Percentiles rank a stretch among this genome's conserved stretches.
These are phyloP conservation scores for Mikania micrantha DNA, from an alignment of 129 eudicot species.

Conservation along the genomic window DNA sequence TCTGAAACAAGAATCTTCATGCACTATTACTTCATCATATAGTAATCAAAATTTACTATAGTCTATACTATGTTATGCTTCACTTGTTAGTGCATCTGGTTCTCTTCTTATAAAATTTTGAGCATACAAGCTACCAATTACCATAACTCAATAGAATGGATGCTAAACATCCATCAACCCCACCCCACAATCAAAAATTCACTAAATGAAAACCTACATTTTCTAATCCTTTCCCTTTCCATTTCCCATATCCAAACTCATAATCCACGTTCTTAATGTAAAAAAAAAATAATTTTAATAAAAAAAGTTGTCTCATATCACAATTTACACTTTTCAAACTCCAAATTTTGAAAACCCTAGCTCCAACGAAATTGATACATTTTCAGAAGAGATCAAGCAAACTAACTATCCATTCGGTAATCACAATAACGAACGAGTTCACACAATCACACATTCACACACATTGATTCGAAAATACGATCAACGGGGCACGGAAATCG, in stretches of 20 bases:
- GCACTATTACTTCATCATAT: no score
- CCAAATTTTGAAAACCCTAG: constrained; percentile 2
- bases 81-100: no score
- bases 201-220: no score
- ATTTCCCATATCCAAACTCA: neutral
- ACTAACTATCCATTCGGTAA: neutral
- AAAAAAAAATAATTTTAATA: neutral
- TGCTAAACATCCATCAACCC: no score
- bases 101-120: neutral
- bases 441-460: no score
- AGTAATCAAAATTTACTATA: no score
- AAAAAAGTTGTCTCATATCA: neutral
- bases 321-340: neutral
- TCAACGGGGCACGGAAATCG: neutral
- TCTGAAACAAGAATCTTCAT: no score
- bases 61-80: no score
- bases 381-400: neutral
- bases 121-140: neutral
- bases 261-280: neutral
- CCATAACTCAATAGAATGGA: neutral
- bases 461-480: neutral
- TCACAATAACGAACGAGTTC: neutral
- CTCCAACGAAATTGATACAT: neutral
- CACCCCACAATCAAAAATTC: no score
- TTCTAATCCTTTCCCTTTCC: no score